phyloP scores from a whole-genome alignment of 192 early-diverging fungal species.

The Entophlyctis helioformis region DNA sequence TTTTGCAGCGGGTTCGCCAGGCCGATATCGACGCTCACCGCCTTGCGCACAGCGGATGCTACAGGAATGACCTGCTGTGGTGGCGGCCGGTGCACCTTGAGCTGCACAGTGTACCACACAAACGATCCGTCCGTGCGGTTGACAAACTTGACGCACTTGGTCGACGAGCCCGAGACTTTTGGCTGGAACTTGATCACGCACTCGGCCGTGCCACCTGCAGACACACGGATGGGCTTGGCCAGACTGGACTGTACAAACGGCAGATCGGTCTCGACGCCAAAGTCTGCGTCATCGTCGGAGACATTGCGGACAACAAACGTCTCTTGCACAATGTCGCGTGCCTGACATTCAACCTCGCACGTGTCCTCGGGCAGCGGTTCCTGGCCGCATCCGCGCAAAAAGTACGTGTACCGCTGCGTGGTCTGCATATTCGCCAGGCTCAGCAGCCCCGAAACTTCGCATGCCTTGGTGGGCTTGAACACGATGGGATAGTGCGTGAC shows the following conservation, averaged over 20 bases:
- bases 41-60: slow-evolving; percentile 13
- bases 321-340: slow-evolving; percentile 13
- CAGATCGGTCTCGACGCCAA: slow-evolving; percentile 30
- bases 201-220: slow-evolving; percentile 7
- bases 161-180: slow-evolving; percentile 11
- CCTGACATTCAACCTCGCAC: slow-evolving; percentile 24
- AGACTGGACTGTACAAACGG: slow-evolving; percentile 14
- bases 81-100: slow-evolving; percentile 10
- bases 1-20: slow-evolving; percentile 26
- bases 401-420: slow-evolving; percentile 33
- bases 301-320: slow-evolving; percentile 23
- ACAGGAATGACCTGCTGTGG: slow-evolving; percentile 20
- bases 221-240: slow-evolving; percentile 11
- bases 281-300: slow-evolving; percentile 19
- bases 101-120: slow-evolving; percentile 29
- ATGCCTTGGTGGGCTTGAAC: slow-evolving; percentile 20
- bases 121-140: slow-evolving; percentile 26
- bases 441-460: slow-evolving; percentile 14
- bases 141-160: slow-evolving; percentile 24
- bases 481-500: slow-evolving; percentile 19
- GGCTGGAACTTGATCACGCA: slow-evolving; percentile 13
- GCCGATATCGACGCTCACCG: slow-evolving; percentile 16
- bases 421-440: slow-evolving; percentile 31
- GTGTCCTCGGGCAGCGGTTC: slow-evolving; percentile 32
- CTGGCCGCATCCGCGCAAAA: slow-evolving; percentile 20